Conservation (phyloP, 805 yeast species). For the Metschnikowia colocasiae region DNA sequence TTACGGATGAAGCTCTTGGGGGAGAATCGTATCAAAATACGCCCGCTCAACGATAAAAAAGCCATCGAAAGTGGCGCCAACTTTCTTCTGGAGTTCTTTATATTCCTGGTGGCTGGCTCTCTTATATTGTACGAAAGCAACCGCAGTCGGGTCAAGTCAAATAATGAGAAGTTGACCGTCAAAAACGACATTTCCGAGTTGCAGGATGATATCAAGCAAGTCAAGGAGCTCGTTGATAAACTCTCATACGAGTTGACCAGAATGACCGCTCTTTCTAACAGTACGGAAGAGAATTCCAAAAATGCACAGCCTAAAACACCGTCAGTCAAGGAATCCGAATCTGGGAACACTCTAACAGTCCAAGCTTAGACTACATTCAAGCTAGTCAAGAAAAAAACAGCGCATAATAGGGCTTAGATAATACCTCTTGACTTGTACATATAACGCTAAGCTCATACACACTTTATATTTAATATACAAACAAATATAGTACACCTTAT, state of each 20-base stretch:
- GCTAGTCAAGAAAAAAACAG: not conserved
- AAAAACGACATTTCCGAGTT: constrained; percentile 69
- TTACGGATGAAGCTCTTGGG: constrained; percentile 61
- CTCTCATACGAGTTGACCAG: constrained; percentile 14
- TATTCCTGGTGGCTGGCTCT: constrained; percentile 77
- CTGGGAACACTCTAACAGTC: not conserved
- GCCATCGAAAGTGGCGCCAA: constrained; percentile 84
- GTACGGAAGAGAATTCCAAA: not conserved
- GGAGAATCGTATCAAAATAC: constrained; percentile 48
- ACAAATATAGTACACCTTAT: constrained; percentile 17
- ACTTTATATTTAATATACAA: constrained; percentile 16
- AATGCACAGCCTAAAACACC: not conserved
- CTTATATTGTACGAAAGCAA: constrained; percentile 68
- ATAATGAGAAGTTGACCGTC: constrained; percentile 56
- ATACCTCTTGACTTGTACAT: not conserved
- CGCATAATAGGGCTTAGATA: not conserved
- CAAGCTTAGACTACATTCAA: not conserved
- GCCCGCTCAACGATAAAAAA: constrained; percentile 77
- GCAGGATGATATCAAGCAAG: constrained; percentile 64
- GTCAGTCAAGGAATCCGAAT: not conserved
- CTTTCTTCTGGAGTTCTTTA: constrained; percentile 70
- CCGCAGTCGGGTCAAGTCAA: constrained; percentile 63
- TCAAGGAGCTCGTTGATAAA: constrained; percentile 31
- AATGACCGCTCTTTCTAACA: constrained; percentile 6
- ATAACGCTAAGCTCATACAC: not conserved